A percentile compares a stretch with the other conserved stretches of the same genome.
phyloP scores from a whole-genome alignment of 176 grass and related monocot genomes.

The Puccinellia tenuiflora region DNA sequence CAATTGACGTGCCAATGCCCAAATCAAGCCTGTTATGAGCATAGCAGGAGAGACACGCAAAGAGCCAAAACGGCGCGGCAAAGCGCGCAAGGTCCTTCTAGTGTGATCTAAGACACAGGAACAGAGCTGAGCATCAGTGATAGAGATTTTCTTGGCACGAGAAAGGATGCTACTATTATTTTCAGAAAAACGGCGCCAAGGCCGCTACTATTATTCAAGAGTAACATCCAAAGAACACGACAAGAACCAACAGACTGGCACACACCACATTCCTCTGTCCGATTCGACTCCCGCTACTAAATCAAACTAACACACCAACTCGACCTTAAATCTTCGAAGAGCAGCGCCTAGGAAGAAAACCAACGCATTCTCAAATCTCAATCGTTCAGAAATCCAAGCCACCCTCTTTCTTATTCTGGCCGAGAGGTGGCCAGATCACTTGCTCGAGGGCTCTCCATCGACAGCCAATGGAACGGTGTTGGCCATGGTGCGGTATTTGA shows the following conservation, averaged over 20 bases:
- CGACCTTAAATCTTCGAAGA: slow-evolving; percentile 20
- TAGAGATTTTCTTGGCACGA: background rate
- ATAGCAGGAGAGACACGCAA: too few relatives aligned
- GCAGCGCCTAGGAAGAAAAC: slow-evolving; percentile 25
- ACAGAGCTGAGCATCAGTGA: too few relatives aligned
- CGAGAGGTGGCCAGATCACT: slow-evolving; percentile 23
- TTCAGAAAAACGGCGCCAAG: slow-evolving; percentile 35
- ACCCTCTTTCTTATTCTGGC: slow-evolving; percentile 22
- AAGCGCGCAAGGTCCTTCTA: too few relatives aligned
- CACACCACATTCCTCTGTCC: slow-evolving; percentile 13
- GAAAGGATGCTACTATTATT: slow-evolving; percentile 49
- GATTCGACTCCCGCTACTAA: background rate
- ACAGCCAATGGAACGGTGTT: slow-evolving; percentile 82
- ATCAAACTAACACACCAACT: slow-evolving; percentile 29
- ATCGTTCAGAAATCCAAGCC: slow-evolving; percentile 13
- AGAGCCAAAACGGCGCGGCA: too few relatives aligned
- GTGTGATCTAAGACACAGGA: too few relatives aligned
- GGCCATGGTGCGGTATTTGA: slow-evolving; percentile 93
- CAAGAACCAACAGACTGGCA: slow-evolving; percentile 20
- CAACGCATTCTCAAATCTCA: slow-evolving; percentile 35
- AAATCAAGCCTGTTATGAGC: too few relatives aligned
- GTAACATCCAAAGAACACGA: slow-evolving; percentile 43
- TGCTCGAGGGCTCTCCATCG: slow-evolving; percentile 53
- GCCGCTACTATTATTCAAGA: slow-evolving; percentile 27
- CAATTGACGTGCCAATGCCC: too few relatives aligned